Conservation (phyloP, 495 filamentous ascomycete species). For the Aspergillus sclerotiicarbonarius region DNA sequence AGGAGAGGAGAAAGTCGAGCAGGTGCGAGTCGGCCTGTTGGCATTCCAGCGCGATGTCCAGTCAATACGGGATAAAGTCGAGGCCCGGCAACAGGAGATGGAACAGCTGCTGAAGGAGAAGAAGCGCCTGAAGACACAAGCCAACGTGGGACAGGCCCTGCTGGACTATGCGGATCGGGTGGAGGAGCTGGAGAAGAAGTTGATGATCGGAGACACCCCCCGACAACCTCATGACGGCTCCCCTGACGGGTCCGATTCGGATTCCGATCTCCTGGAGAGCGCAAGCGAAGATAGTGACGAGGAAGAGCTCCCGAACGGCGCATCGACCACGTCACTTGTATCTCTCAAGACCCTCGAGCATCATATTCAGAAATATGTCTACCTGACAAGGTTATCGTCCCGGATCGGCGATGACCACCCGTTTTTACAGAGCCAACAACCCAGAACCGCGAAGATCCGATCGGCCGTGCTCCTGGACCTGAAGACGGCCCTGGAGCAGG, state of each 20-base stretch:
- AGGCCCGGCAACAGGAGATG: conserved; percentile 52
- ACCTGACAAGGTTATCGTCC: conserved; percentile 49
- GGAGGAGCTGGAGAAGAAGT: conserved; percentile 68
- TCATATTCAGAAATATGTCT: conserved; percentile 57
- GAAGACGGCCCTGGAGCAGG: conserved; percentile 72
- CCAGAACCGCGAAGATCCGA: conserved; percentile 57
- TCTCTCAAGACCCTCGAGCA: conserved; percentile 52
- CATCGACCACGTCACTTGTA: conserved; percentile 35
- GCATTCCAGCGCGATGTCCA: conserved; percentile 80
- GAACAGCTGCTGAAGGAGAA: conserved; percentile 54
- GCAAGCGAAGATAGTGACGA: conserved; percentile 57
- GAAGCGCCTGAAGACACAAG: conserved; percentile 46
- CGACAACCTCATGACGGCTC: conserved; percentile 14
- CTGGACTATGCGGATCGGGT: conserved; percentile 69
- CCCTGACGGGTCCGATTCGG: conserved; percentile 31
- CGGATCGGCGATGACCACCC: conserved; percentile 61
- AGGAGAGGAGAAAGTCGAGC: conserved; percentile 88
- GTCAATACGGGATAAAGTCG: conserved; percentile 53
- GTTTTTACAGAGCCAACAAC: conserved; percentile 58
- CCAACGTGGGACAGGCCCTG: conserved; percentile 62
- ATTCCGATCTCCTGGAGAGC: conserved; percentile 39
- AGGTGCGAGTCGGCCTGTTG: conserved; percentile 81
- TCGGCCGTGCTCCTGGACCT: conserved; percentile 85
- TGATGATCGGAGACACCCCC: conserved; percentile 51
- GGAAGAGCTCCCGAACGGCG: conserved; percentile 44